These are phyloP conservation scores for Hypericum perforatum DNA, from an alignment of 345 rosid genomes.

Conservation along the genomic window DNA sequence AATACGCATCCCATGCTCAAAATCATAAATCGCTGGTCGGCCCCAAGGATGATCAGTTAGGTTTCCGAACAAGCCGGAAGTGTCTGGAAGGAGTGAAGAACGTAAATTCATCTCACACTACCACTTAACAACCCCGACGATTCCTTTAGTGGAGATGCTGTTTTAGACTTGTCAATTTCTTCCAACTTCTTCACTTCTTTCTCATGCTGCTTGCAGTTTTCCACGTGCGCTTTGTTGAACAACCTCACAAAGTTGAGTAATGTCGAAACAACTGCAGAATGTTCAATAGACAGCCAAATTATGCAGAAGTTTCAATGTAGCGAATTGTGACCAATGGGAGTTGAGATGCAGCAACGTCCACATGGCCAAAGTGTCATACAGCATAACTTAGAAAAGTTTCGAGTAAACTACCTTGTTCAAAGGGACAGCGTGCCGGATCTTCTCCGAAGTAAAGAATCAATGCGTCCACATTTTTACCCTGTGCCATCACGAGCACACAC, in stretches of 20 bases:
- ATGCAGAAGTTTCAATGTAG: not conserved
- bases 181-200: constrained; percentile 53
- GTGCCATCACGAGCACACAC: constrained; percentile 7
- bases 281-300: not conserved
- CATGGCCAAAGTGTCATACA: not conserved
- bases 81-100: constrained; percentile 1
- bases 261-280: constrained; percentile 59
- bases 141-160: constrained; percentile 30
- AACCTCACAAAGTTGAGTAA: constrained; percentile 63
- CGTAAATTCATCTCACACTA: constrained; percentile 16
- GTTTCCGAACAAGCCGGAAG: not conserved
- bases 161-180: constrained; percentile 35
- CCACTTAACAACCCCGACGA: constrained; percentile 17
- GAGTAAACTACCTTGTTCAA: constrained; percentile 63
- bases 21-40: not conserved
- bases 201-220: constrained; percentile 70
- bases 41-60: not conserved
- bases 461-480: constrained; percentile 87
- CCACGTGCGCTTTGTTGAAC: constrained; percentile 70
- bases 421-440: constrained; percentile 87
- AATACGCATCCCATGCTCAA: too few relatives aligned
- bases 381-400: not conserved
- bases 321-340: not conserved
- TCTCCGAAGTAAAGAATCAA: constrained; percentile 90
- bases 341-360: not conserved